phyloP scores from a whole-genome alignment of 495 filamentous ascomycete genomes.

The Podospora pseudocomata region DNA sequence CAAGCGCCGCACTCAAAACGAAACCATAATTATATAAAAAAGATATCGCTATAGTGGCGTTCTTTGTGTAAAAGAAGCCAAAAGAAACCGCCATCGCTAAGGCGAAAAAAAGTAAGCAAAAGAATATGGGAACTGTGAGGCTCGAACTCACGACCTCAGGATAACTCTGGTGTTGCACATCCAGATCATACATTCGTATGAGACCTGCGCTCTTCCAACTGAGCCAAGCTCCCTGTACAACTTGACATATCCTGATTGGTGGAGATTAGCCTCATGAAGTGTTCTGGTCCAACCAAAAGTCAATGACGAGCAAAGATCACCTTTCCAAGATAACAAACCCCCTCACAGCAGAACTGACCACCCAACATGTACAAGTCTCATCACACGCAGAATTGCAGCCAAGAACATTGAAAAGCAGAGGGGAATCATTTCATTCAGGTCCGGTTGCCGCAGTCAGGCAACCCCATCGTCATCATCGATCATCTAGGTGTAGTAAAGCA shows the following conservation, averaged over 20 bases:
- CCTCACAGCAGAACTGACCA: too few species aligned
- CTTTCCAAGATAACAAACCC: too few species aligned
- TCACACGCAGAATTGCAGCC: neutral
- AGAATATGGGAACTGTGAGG: conserved; percentile 27
- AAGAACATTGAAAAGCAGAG: neutral
- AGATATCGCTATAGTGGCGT: neutral
- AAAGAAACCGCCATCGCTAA: neutral
- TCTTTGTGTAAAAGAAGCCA: neutral
- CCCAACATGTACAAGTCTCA: neutral
- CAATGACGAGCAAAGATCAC: too few species aligned
- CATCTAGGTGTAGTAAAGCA: neutral
- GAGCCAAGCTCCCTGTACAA: conserved; percentile 22
- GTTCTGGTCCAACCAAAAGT: too few species aligned
- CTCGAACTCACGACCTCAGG: conserved; percentile 30
- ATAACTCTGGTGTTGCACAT: conserved; percentile 12
- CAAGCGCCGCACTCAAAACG: neutral
- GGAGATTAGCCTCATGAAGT: neutral
- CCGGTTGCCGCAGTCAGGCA: neutral
- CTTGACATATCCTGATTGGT: conserved; percentile 1
- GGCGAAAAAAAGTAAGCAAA: neutral
- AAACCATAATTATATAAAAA: neutral
- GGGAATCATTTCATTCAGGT: neutral
- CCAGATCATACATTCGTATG: conserved; percentile 22
- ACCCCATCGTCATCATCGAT: neutral
- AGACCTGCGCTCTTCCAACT: conserved; percentile 29